Evolutionary conservation across 2,329 filamentous ascomycete genomes (phyloP), one percentile per base, ranked within the genome.

Genomic region (Xylaria digitata): DNA sequence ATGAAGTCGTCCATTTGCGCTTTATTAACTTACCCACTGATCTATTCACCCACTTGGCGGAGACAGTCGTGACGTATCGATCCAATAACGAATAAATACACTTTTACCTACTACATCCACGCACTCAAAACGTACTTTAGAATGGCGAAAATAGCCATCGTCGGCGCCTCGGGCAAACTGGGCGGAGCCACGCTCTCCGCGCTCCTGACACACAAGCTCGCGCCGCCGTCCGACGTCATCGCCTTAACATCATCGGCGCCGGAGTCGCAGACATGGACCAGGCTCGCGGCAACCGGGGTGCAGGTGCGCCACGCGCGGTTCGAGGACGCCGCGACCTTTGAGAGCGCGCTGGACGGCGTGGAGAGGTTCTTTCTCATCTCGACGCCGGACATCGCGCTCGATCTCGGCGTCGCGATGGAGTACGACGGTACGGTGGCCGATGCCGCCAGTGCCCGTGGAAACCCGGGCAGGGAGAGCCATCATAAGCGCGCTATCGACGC

Each of bases 361-460:
- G 81, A 86, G 19, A 78, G 80, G 30, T 75, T 89, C 53, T 85
- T 89, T 73, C 78, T 89, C 40, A 82, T 89, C 40, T 87, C 86
- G 0, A 75, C 73, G 57, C 76, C 73, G 57, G 65, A 69, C 34
- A 70, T 75, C 66, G 64, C 34, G 53, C 59, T 75, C 9, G 73
- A 75, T 50, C 73, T 69, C 76, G 67, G 70, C 21, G 71, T 72
- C 37, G 59, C 54, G 37, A 23, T 61, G 19, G 63, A 65, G n/a
- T 67, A 58, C 58, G 68, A 70, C 61, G 68, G 68, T 43, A 69
- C 61, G 1, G 23, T 26, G 4, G 26, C 32, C 7, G 37, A 21
- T 1, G 17, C 17, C 6, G 3, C 3, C 13, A 17, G 4, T 11
- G 40, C 13, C 15, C 26, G 19, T n/a, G 52, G 72, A 67, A 76